Evolutionary conservation across 2,329 filamentous ascomycete genomes (phyloP), one percentile per base, ranked within the genome.

Genomic region (Fusarium euwallaceae): DNA sequence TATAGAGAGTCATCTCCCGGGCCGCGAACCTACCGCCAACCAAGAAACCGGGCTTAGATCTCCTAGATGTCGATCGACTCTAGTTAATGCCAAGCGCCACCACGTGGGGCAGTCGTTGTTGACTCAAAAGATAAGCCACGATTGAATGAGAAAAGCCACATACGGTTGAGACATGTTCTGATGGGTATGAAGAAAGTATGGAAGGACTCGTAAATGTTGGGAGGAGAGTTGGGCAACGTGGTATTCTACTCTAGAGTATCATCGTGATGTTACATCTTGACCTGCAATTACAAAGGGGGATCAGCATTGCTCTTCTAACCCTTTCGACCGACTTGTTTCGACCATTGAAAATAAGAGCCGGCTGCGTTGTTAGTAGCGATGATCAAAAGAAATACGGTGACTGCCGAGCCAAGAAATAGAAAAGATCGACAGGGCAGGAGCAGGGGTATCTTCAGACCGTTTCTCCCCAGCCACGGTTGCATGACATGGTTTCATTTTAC

Each of bases 1-100:
- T 27, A 58, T 62, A 27, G 41, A 61, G 11, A 64, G 67, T 68
- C 58, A 71, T 62, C 59, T 72, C 39, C 16, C 36, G 22, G 55
- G 67, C 41, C 60, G 55, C 32, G 63, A 20, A n/a, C 58, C 24
- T 39, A 22, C 27, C 53, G 24, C 48, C 55, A 55, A 59, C 70
- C 67, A 34, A 45, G 61, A 53, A 39, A 32, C 51, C 16, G 9
- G 32, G 20, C 41, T 32, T 12, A 9, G 53, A 65, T 62, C 60
- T 53, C 32, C 32, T 17, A 51, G 48, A 62, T 39, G 22, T 24
- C 48, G 58, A 59, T 37, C 36, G 27, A 45, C 45, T 39, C 37
- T 12, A 61, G 59, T 24, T 45, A 9, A 37, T 24, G 32, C 24
- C 27, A 48, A 48, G 27, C 17, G 16, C 41, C 59, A 22, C 41